Base-by-base conservation (phyloP, 306 rosid species). In the Cucumis cinereus region DNA sequence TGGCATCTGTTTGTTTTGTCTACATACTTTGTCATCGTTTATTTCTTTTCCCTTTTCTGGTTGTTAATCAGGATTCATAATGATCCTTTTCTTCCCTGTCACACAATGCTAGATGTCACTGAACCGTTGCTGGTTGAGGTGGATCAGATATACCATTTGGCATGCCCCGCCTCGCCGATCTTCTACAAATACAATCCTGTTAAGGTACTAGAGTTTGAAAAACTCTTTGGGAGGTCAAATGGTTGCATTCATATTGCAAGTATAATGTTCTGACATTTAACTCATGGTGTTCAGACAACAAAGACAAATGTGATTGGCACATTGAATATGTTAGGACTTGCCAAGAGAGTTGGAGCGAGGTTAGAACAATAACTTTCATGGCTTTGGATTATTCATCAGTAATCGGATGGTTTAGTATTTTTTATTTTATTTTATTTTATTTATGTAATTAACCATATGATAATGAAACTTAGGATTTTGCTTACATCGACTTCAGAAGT, bases 261-360 rank as follows among this genome's bases (percentile, higher is more conserved):
- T 5, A 4, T 11, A 5, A 33, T 73, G 69, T 43, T 76, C 22
- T 69, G 47, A 76, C 19, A 47, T 76, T 23, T 14, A 17, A 45
- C 7, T 24, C 60, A 10, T 73, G 49, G 28, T 62, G 71, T 82
- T 57, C 93, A 94, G 96, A 94, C 99, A 68, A 92, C 89, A 73
- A 94, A 94, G 91, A 94, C 97, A 77, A 94, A 94, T 80, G 97
- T 94, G 88, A 90, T 94, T 59, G 99, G 99, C 77, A 94, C 99
- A 54, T 87, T 94, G 83, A 92, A 94, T 85, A 90, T 94, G 99
- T 90, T 94, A 78, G 97, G 99, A 83, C 97, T 94, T 79, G 99
- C 99, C 76, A 94, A 94, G 83, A 90, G 99, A 57, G 96, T 94
- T 60, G 99, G 99, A 75, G 99, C 99, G 79, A 91, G 98, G 98